Evolutionary conservation across 257 asterid genomes (phyloP).

Genomic region (Salvia splendens): DNA sequence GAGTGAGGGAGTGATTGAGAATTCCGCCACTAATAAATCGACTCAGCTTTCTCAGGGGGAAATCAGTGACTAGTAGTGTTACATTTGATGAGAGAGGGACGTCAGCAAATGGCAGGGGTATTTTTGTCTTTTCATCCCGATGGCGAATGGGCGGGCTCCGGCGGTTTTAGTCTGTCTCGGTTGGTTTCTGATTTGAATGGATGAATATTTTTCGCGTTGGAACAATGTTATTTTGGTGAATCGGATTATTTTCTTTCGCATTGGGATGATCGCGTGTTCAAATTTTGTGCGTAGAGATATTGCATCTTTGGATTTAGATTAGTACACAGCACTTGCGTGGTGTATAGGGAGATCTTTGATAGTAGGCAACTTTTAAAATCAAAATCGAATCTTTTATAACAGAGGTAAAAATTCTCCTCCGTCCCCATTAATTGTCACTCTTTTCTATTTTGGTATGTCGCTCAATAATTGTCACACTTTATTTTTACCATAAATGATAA

Average conservation of each 20-base stretch:
- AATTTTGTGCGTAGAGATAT: no score
- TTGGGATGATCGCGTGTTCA: no score
- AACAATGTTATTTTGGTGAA: no score
- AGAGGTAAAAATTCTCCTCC: not conserved
- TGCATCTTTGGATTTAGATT: no score
- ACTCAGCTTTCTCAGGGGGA: constrained; percentile 25
- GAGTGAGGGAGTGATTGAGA: constrained; percentile 7
- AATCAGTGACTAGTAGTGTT: constrained; percentile 25
- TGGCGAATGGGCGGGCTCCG: not conserved
- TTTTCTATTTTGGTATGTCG: no score
- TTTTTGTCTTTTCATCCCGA: constrained; percentile 23
- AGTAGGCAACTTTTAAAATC: not conserved
- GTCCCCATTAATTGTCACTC: no score
- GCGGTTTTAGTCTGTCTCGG: not conserved
- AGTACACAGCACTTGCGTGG: no score
- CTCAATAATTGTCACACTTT: no score
- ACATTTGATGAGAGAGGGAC: constrained; percentile 36
- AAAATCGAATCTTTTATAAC: no score
- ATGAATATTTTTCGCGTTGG: not conserved
- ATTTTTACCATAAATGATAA: no score
- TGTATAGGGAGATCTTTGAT: no score
- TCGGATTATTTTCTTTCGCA: no score
- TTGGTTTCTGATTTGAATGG: constrained; percentile 9
- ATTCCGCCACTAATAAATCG: constrained; percentile 14
- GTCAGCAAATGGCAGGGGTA: constrained; percentile 11